Evolutionary conservation across 768 basidiomycete species (phyloP), one percentile per base, ranked within the genome.

Genomic region (Galerina sulciceps): DNA sequence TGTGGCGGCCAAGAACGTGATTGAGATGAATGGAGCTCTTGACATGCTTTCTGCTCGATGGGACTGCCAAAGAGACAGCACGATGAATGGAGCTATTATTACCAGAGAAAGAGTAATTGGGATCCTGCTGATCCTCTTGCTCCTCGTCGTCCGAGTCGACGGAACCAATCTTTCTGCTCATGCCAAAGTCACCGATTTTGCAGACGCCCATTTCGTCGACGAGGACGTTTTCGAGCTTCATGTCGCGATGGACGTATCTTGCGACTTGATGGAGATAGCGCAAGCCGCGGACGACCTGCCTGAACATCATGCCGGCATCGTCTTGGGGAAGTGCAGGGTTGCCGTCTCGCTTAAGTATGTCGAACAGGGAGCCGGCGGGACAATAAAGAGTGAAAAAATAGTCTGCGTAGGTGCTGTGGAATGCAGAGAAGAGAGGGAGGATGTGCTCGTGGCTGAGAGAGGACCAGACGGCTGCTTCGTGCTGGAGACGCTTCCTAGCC

Each of bases 221-320:
- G 42, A 99, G 85, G 48, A 99, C 87, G 76, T 99, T 99, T 76
- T 99, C 97, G 58, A 97, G 85, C 78, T 99, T 99, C 72, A 99
- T 79, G 75, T 99, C 97, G 65, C 94, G 85, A 76, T 99, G 96
- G 53, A 96, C 90, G 65, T 90, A 85, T 8, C 81, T 75, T 23
- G 86, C 89, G 41, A 84, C 83, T 58, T 89, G 85, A 71, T 96
- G 94, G 69, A 96, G 73, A 75, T 95, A 95, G 52, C 86, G 82
- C 68, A 95, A 73, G 17, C 91, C 93, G 54, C 89, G 79, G 50
- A 93, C 91, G 64, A 96, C 83, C 78, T 96, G 93, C 53, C 88
- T 81, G 69, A 95, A 93, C 83, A 93, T 87, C 80, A 86, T 89
- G 50, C 91, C 91, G 3, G 82, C 88, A 67, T 93, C 91, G 63